Base-by-base conservation (phyloP, 2,329 filamentous ascomycete species). In the Pseudopithomyces chartarum region DNA sequence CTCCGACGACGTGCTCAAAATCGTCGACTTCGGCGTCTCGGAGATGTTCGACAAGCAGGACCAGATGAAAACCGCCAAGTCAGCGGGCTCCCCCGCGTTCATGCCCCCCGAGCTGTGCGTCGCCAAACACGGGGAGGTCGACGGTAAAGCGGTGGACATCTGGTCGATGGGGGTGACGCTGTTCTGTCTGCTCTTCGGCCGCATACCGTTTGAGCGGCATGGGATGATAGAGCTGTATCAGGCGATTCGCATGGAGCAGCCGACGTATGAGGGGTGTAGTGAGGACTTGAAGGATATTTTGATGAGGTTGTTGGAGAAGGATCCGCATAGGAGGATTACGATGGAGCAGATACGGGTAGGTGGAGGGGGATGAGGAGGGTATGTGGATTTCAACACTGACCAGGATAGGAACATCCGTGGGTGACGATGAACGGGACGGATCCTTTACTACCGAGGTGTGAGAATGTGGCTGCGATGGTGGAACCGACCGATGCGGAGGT, bases 151-250 rank as follows among this genome's bases (percentile, higher is more conserved):
- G 3, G 92, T 92, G 3, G 95, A 99, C 76, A 92, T 99, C 52
- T 99, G 95, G 95, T 96, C 94, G 3, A 98, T 98, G 94, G 95
- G 95, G 6, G 89, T 97, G 8, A 96, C 93, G 1, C 81, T 99
- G 2, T 98, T 94, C 73, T 99, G 95, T 73, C 82, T 99, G 38
- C 88, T 90, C 58, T 98, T 96, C 68, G 95, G 95, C 32, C 83
- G 81, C 48, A 89, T 99, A 59, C 95, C 95, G 0, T 99, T 98
- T 70, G 89, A 93, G 68, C 85, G 89, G 54, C 81, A 85, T 6
- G 87, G 87, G 17, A 87, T 97, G 57, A 81, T 97, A 54, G 93
- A 97, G 49, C 85, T 98, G 60, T 98, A 96, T 71, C 88, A 96
- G 57, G 87, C 92, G 5, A 98, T 99, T 76, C 89, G 89, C 62